Evolutionary conservation across 192 early-diverging fungal genomes (phyloP).

Genomic region (Coemansia sp.): DNA sequence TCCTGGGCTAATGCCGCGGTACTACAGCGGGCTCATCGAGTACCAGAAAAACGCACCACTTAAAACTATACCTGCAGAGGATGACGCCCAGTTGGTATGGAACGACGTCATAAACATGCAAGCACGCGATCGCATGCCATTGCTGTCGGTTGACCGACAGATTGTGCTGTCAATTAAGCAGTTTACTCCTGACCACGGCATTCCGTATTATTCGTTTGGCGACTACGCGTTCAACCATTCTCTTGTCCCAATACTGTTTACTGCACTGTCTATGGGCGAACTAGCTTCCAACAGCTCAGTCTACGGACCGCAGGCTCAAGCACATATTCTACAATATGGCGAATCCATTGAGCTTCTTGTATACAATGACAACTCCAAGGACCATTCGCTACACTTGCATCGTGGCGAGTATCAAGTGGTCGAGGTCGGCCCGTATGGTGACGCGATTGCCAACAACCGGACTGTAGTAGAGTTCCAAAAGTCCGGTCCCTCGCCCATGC

Average conservation of each 20-base stretch:
- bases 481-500: constrained; percentile 54
- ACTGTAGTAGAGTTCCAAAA: constrained; percentile 13
- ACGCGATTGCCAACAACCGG: not conserved
- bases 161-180: not conserved
- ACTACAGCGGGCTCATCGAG: constrained; percentile 16
- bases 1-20: constrained; percentile 45
- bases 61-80: not conserved
- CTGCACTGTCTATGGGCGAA: constrained; percentile 4
- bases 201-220: not conserved
- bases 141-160: not conserved
- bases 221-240: constrained; percentile 1
- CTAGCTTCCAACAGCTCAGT: not conserved
- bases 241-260: constrained; percentile 5
- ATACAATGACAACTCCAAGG: constrained; percentile 5
- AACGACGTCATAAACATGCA: not conserved
- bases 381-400: constrained; percentile 16
- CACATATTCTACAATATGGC: not conserved
- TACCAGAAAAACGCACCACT: constrained; percentile 12
- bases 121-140: not conserved
- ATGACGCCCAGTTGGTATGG: constrained; percentile 5
- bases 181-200: not conserved
- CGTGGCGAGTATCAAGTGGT: constrained; percentile 15
- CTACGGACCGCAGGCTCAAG: constrained; percentile 8
- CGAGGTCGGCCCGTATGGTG: constrained; percentile 12
- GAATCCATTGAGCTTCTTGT: constrained; percentile 6